phyloP scores from a whole-genome alignment of 2,329 filamentous ascomycete species.

The Calonectria hongkongensis region DNA sequence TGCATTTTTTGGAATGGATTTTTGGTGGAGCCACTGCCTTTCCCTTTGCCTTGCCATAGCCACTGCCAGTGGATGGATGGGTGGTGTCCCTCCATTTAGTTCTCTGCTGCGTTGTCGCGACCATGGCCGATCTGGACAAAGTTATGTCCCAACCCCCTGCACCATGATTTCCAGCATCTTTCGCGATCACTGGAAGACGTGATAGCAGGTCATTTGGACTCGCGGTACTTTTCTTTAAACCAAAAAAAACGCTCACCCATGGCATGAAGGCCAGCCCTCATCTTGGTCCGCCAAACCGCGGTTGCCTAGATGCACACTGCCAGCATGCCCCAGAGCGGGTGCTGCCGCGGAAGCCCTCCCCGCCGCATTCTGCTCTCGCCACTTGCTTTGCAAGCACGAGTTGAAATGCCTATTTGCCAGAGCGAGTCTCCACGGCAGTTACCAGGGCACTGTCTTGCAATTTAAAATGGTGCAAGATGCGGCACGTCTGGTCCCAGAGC shows the following conservation, averaged over 20 bases:
- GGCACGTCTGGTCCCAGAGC: conserved; percentile 52
- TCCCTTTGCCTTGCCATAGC: conserved; percentile 35
- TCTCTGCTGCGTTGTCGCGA: conserved; percentile 48
- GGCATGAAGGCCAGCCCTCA: conserved; percentile 49
- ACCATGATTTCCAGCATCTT: conserved; percentile 44
- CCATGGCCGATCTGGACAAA: conserved; percentile 45
- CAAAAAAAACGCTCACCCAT: conserved; percentile 48
- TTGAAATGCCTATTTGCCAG: conserved; percentile 47
- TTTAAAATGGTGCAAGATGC: conserved; percentile 55
- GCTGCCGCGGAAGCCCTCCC: conserved; percentile 38
- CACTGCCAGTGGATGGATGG: conserved; percentile 38
- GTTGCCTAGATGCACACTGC: conserved; percentile 46
- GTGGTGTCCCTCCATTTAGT: conserved; percentile 52
- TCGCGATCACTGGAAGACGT: conserved; percentile 45
- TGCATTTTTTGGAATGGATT: conserved; percentile 44
- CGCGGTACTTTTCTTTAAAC: conserved; percentile 51
- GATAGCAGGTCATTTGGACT: conserved; percentile 48
- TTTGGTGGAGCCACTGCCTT: conserved; percentile 49
- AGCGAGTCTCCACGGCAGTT: conserved; percentile 51
- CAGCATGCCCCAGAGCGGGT: conserved; percentile 28
- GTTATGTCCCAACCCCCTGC: conserved; percentile 52
- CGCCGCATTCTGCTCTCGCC: conserved; percentile 47
- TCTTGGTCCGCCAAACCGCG: conserved; percentile 50
- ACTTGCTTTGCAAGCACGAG: conserved; percentile 48
- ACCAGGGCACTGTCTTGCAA: conserved; percentile 54